Evolutionary conservation across 495 filamentous ascomycete species (phyloP), one percentile per base, ranked within the genome.

Genomic region (Chaetomidium leptoderma): DNA sequence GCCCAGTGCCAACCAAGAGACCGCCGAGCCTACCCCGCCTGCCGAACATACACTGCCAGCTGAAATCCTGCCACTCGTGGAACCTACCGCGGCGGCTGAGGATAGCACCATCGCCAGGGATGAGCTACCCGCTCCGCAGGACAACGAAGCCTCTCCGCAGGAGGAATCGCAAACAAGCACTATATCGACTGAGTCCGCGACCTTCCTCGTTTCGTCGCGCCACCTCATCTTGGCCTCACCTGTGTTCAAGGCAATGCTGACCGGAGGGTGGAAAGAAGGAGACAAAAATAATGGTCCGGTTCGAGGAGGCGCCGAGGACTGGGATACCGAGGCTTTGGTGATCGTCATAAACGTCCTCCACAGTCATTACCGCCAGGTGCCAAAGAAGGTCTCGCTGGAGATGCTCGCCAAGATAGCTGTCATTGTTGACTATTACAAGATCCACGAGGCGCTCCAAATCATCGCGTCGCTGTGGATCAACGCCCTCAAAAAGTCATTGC

Each of bases 281-380:
- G 23, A 17, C 17, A 48, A 27, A 27, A 8, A 13, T 13, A 13
- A 37, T 13, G 17, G 13, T 3, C 13, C 14, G 6, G 6, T 6
- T 11, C 32, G 32, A 11, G 11, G 6, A 6, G 14, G 21, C 9
- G 11, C 42, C 7, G 42, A 49, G 17, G 63, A 50, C 17, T 67
- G 63, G 63, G 70, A 80, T 52, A 36, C 62, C 37, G 59, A 72
- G 10, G 76, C 77, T 0, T 26, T 80, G 32, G 37, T 72, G 14
- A 73, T 76, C 43, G 13, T 81, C 8, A 58, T 83, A 54, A 69
- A 74, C n/a, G 67, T 77, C 26, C 71, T 82, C 23, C 79, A 83
- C 63, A 50, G 66, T 26, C 69, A 66, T 13, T 66, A 59, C 27
- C 35, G 64, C 6, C 19, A 63, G 0, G 60, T 83, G 19, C 77